These are phyloP conservation scores for Handroanthus guayacan DNA, from an alignment of 257 asterid genomes.

Conservation along the genomic window DNA sequence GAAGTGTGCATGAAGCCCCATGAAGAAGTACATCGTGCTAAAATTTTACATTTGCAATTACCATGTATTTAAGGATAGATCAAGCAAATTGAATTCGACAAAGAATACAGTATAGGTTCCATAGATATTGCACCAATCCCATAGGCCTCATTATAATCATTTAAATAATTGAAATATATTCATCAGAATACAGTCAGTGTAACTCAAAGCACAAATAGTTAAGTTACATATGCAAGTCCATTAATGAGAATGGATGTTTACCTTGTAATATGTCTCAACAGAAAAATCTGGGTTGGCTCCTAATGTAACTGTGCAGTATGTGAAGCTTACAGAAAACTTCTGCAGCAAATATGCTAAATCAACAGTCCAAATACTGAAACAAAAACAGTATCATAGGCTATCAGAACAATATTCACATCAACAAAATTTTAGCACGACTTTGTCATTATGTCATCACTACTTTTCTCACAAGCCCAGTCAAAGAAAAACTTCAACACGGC, in stretches of 20 bases:
- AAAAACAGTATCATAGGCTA: slow-evolving; percentile 38
- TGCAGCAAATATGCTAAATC: slow-evolving; percentile 96
- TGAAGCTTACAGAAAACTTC: slow-evolving; percentile 77
- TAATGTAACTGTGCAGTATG: slow-evolving; percentile 90
- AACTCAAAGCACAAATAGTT: slow-evolving; percentile 1
- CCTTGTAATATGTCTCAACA: slow-evolving; percentile 93
- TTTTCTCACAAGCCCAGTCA: background rate
- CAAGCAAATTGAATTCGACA: background rate
- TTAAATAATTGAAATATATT: background rate
- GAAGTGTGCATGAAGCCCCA: background rate
- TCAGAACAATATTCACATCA: slow-evolving; percentile 36
- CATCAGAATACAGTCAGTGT: slow-evolving; percentile 1
- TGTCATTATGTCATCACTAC: slow-evolving; percentile 16
- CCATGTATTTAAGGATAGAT: background rate
- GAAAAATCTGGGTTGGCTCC: slow-evolving; percentile 96
- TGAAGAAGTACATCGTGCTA: background rate
- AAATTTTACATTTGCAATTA: background rate
- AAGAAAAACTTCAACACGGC: slow-evolving; percentile 25
- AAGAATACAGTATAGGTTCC: background rate
- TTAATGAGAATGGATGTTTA: slow-evolving; percentile 36
- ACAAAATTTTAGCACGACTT: slow-evolving; percentile 21
- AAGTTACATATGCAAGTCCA: slow-evolving; percentile 4
- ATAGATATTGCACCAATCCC: background rate
- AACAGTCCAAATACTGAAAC: slow-evolving; percentile 92
- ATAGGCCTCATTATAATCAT: background rate